Evolutionary conservation across 2,329 filamentous ascomycete species (phyloP), one percentile per base, ranked within the genome.

Genomic region (Pestalotiopsis fici): DNA sequence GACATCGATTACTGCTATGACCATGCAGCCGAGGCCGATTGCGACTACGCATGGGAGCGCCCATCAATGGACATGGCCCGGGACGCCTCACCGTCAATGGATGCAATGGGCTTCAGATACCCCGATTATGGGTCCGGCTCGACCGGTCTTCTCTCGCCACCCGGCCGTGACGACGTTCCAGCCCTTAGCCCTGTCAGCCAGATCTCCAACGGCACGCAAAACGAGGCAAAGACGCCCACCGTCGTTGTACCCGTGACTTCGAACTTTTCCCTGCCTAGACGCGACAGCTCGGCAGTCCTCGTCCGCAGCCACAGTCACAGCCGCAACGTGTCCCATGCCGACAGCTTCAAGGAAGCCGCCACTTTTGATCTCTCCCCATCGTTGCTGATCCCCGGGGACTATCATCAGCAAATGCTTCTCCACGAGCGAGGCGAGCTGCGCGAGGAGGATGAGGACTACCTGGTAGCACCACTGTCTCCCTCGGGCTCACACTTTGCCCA

Each of bases 1-100:
- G 88, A 88, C 69, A 91, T 92, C 69, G 90, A 92, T 74, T 92
- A 91, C 76, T 91, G 88, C 74, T 92, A 92, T 73, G 89, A 91
- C 70, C 87, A 92, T 71, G 89, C 89, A 70, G 88, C 85, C 13
- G 90, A 91, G 75, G 89, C 88, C 7, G 83, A 91, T 76, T 91
- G 88, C 73, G 86, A 91, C 69, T 91, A 90, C 71, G 85, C 89
- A 57, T 91, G 89, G 89, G 87, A 89, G 67, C 85, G 86, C 18
- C 80, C 83, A 3, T 90, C 88, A 0, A 72, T 86, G 64, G 87
- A 89, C 60, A 68, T 81, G 54, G 75, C 72, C 27, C 77, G 78
- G 64, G 80, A 78, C 15, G 55, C 56, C 11, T 23, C 39, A 21
- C 31, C 31, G 11, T 12, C 61, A 11, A 18, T 64, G 21, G 61